Evolutionary conservation across 192 early-diverging fungal species (phyloP), one percentile per base, ranked within the genome.

Genomic region (Umbelopsis sp.): DNA sequence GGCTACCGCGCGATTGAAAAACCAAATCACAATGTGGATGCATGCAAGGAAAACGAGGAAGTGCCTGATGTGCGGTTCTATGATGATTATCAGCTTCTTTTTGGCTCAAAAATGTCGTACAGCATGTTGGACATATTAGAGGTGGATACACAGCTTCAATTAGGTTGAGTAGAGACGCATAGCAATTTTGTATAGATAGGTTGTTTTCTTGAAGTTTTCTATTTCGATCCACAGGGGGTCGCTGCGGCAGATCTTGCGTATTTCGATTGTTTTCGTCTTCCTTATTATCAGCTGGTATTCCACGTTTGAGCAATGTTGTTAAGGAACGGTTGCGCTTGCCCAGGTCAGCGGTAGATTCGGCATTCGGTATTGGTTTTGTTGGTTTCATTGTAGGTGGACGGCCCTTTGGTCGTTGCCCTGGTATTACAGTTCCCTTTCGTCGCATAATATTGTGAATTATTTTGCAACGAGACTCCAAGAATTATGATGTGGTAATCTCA

Each of bases 71-170:
- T 11, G 45, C 22, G 17, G 68, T 45, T 22, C 56, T 52, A 47
- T 71, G 53, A 43, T 78, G 77, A n/a, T 24, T 45, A 47, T 68
- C 52, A 5, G 71, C 66, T 17, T 69, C 74, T 6, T 14, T 26
- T 21, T 31, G 54, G 43, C 26, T 66, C 16, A 44, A 32, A 24
- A 65, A 76, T 14, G 43, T 38, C 5, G 53, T 43, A 51, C 74
- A 43, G 32, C 78, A 80, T 12, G 45, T 38, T 24, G 50, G 59
- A 47, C 78, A 80, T 17, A 80, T 6, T 8, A 53, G 21, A n/a
- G 74, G 78, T 17, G 78, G 78, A 72, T 80, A 80, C 5, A 67
- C 70, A 14, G 65, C 56, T 41, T 80, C 78, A 29, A 80, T 75
- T 11, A 80, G 43, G 43, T 70, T 65, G 17, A 80, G 68, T 12